Evolutionary conservation across 2,329 filamentous ascomycete genomes (phyloP), one percentile per base, ranked within the genome.

Genomic region (Thelonectria rubi): DNA sequence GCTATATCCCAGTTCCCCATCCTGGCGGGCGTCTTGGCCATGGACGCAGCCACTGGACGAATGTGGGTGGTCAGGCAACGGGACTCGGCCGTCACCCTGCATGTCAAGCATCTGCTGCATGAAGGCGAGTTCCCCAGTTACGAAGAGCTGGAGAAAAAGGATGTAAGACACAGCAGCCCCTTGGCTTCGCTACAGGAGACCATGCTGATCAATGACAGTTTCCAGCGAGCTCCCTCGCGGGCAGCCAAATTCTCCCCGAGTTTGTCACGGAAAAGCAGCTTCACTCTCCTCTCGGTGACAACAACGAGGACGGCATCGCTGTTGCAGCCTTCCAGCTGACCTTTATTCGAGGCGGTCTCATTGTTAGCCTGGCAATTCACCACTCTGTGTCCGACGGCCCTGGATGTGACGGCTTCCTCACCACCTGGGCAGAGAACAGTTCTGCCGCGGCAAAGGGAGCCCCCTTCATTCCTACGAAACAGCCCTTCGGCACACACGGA

Each of bases 341-440:
- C 11, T 60, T 66, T 5, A 65, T 66, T 10, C 34, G 53, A 3
- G 64, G 60, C 0, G 63, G 64, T 5, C 17, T 65, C 5, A 60
- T 66, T 8, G 24, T 66, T 1, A 62, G 55, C 5, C 15, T 63
- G 11, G 64, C 64, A 9, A 56, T 65, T 1, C 59, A 60, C 3
- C 64, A 66, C 15, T 56, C 55, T 10, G 40, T 66, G 0, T 65
- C 55, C 3, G 64, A 66, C 18, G 62, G 64, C 1, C 62, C 64
- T 15, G 59, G 62, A 3, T 66, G 58, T 10, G 62, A 66, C 37
- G 56, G 39, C 9, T 30, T 66, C 15, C 34, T 66, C 14, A 58
- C 52, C 14, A 32, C 53, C 1, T 66, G 64, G 62, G 55, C 64
- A 1, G 53, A 55, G 21, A 45, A 65, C 24, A 52, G 52, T 1